phyloP scores from a whole-genome alignment of 805 yeast species.

The Candida maesae region DNA sequence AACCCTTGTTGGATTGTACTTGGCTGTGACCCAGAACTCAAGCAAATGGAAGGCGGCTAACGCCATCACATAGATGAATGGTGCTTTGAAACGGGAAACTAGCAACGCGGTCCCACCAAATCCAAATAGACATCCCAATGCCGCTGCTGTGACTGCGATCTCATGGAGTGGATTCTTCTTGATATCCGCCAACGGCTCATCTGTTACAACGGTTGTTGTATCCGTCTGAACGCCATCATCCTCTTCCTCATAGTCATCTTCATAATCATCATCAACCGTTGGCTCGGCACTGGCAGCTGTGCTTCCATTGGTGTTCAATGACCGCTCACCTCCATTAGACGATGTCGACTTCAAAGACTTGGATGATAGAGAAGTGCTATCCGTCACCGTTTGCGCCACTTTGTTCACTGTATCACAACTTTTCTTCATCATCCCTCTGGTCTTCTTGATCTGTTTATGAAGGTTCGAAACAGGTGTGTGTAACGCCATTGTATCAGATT shows the following conservation, averaged over 20 bases:
- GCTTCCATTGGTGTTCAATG: no score
- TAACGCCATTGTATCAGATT: no score
- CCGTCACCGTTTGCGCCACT: neutral
- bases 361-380: neutral
- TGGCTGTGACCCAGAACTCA: conserved; percentile 80
- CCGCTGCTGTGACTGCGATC: conserved; percentile 41
- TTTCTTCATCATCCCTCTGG: conserved; percentile 2
- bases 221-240: neutral
- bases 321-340: no score
- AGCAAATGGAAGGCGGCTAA: conserved; percentile 69
- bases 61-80: conserved; percentile 47
- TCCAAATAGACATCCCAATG: conserved; percentile 44
- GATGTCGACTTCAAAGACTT: no score
- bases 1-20: conserved; percentile 61
- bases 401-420: neutral
- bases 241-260: conserved; percentile 1
- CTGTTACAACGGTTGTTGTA: no score
- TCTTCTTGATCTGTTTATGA: conserved; percentile 6
- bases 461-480: conserved; percentile 4
- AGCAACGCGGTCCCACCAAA: conserved; percentile 30
- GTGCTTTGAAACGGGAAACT: conserved; percentile 29
- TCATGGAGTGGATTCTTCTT: conserved; percentile 39
- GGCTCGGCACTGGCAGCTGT: no score
- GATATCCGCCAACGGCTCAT: conserved; percentile 30
- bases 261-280: neutral